Percentiles rank a stretch among this genome's conserved stretches.
phyloP scores from a whole-genome alignment of 148 eudicot genomes.

The Vaccinium darrowii region DNA sequence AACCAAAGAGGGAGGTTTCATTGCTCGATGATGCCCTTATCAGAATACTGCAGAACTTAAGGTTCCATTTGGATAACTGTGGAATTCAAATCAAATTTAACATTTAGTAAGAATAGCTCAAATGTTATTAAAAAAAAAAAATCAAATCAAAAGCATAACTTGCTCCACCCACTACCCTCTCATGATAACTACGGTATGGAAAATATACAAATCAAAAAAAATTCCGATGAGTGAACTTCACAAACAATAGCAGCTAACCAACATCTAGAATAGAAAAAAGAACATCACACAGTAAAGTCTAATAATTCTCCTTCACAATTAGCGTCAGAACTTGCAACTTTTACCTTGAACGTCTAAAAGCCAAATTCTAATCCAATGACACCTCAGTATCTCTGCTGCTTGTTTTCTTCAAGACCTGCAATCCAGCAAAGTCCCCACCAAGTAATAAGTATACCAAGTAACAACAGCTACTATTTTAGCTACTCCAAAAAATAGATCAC shows the following conservation, averaged over 20 bases:
- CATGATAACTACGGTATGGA: background rate
- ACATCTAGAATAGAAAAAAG: background rate
- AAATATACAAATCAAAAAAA: background rate
- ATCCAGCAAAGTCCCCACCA: background rate
- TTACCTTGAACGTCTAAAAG: slow-evolving; percentile 64
- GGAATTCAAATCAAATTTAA: no score
- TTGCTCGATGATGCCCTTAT: background rate
- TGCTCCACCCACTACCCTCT: background rate
- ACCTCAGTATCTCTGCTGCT: slow-evolving; percentile 19
- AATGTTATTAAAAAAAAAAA: background rate
- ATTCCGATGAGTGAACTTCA: background rate
- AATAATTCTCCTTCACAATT: background rate
- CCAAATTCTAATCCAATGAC: slow-evolving; percentile 26
- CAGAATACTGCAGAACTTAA: no score
- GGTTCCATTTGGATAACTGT: no score
- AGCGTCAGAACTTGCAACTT: background rate
- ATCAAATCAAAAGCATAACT: background rate
- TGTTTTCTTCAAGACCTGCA: slow-evolving; percentile 41
- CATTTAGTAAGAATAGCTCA: no score
- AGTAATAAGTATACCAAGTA: background rate
- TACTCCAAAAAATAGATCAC: slow-evolving; percentile 8
- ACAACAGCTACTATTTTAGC: background rate
- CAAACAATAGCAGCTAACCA: background rate
- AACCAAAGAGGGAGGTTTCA: background rate
- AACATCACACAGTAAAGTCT: background rate